phyloP scores from a whole-genome alignment of 2,329 filamentous ascomycete genomes.

The Aureobasidium sp. region DNA sequence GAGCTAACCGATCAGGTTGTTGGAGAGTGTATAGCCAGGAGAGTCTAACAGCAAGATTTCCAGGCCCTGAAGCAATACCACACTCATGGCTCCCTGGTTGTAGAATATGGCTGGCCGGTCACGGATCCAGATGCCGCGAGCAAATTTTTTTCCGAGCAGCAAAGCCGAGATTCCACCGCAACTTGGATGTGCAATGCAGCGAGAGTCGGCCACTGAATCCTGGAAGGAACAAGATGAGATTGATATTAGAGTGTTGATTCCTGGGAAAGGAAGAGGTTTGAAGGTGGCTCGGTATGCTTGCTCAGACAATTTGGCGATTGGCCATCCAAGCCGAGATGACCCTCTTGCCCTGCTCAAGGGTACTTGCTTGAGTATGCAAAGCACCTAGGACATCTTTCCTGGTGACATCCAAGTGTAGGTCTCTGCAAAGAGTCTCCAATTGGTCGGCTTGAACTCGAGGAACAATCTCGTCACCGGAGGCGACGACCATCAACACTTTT shows the following conservation, averaged over 20 bases:
- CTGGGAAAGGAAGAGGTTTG: too few species aligned
- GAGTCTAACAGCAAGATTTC: not conserved
- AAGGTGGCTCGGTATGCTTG: not conserved
- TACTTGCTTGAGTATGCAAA: constrained; percentile 45
- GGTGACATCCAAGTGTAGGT: constrained; percentile 30
- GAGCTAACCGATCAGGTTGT: constrained; percentile 20
- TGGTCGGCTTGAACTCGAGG: constrained; percentile 50
- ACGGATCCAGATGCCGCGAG: not conserved
- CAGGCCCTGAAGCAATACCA: not conserved
- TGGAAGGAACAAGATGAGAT: not conserved
- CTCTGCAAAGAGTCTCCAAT: constrained; percentile 40
- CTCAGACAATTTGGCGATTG: not conserved
- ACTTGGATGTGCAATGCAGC: not conserved
- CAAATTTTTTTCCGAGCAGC: not conserved
- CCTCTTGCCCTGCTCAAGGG: constrained; percentile 36
- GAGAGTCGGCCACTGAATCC: too few species aligned
- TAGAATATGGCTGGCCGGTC: not conserved
- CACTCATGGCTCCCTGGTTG: not conserved
- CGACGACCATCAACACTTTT: constrained; percentile 49
- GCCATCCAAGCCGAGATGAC: constrained; percentile 29
- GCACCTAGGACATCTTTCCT: constrained; percentile 38
- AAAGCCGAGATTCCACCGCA: not conserved
- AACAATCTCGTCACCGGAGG: constrained; percentile 50
- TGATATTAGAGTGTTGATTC: too few species aligned
- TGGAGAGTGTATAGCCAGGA: not conserved